Base-by-base conservation (phyloP, 371 early-diverging fungal genomes). In the Apophysomyces ossiformis region DNA sequence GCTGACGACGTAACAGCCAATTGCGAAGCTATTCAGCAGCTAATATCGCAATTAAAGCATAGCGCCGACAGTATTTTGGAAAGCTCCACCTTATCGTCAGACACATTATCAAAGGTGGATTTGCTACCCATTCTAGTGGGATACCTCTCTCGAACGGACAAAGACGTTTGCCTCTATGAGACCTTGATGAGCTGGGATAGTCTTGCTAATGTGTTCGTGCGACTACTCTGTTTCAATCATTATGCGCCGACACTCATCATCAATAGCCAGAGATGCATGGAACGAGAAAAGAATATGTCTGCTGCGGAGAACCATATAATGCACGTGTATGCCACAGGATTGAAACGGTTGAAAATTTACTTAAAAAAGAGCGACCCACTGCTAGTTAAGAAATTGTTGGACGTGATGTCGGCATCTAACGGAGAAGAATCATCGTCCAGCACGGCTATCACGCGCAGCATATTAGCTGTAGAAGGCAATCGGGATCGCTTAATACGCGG, bases 101-200 rank as follows among this genome's bases (percentile, higher is more conserved):
- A 68, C 38, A 70, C 75, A n/a, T 76, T 76, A 1, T 41, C 66
- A 18, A 58, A 57, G n/a, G 45, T 69, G 3, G 68, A 69, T 1
- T 45, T 78, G 4, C 43, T 68, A 6, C 71, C 70, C 12, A 45
- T 75, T 13, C 44, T 78, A 2, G 57, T 60, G 45, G 63, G 62
- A 7, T 69, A 66, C 6, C 26, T 78, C 0, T 57, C 75, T 3
- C 26, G 47, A 7, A 21, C 50, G 0, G 41, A 56, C 15, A 54
- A 59, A 2, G 67, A 71, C 12, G 7, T n/a, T 0, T 37, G 41
- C 8, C 21, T 74, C 16, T 70, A 68, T 44, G 47, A 71, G 44
- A 50, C 63, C 5, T 54, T 81, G 47, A 78, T 74, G 75, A 66
- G 69, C 18, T 77, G 78, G 76, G 78, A 81, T 32, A 59, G 73